Evolutionary conservation across 202 grass and related monocot species (phyloP), one percentile per base, ranked within the genome.

Genomic region (Miscanthus sacchariflorus): DNA sequence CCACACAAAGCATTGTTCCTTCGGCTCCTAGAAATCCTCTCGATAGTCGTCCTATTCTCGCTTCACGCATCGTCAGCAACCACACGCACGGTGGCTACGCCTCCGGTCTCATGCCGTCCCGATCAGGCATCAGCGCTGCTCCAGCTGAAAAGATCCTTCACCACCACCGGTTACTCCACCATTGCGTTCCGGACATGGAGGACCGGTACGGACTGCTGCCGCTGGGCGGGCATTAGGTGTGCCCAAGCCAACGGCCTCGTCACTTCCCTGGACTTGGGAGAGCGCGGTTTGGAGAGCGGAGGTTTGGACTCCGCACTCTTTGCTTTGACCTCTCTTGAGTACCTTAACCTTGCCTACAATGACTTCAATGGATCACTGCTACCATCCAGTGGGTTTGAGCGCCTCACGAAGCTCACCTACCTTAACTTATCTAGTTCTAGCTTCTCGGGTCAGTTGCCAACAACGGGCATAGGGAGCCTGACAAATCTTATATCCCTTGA

Each of bases 301-400:
- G 58, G 61, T 1, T 4, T 95, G 0, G 65, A 87, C 5, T 33
- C 5, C 1, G 17, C 24, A 1, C 25, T 93, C 15, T 95, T 42
- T 21, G 5, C 40, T 72, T 35, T 72, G 0, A 0, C 4, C 0
- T 92, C 65, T 0, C 91, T 93, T 4, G 18, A 21, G n/a, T 80
- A 81, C 11, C 87, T 95, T 12, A 89, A 70, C 46, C 86, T 95
- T 5, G 93, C 86, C 21, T 56, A 71, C 13, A 95, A 95, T 6
- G 12, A 35, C 64, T 95, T 93, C 63, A 4, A 40, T 1, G 15
- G 33, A 36, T 61, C 88, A 33, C 5, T 30, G 2, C 44, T 95
- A 0, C 79, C 80, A 10, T 18, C 50, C 18, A 63, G 4, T 1
- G 80, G 88, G 8, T 95, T 95, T 38, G 89, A 90, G 35, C 64